Evolutionary conservation across 2,329 filamentous ascomycete genomes (phyloP), one percentile per base, ranked within the genome.

Genomic region (Paramyrothecium sp.): DNA sequence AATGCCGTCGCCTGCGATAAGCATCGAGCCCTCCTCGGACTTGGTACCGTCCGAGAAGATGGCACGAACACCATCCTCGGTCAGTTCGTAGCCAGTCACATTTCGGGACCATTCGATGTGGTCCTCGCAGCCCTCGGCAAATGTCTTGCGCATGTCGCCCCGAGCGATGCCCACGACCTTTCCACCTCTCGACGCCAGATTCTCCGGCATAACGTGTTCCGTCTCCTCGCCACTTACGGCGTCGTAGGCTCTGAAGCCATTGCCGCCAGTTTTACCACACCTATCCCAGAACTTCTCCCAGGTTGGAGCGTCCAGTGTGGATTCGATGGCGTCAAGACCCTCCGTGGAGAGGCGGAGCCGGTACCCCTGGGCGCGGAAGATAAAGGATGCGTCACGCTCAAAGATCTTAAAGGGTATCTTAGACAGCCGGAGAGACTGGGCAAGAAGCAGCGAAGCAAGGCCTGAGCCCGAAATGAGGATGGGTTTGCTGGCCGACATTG

Each of bases 1-100:
- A 46, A 88, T 81, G 12, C 87, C 86, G 51, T 89, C 87, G 3
- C 85, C 86, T 3, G 78, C 86, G 11, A 89, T 67, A 11, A 88
- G 72, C 76, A 89, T 74, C 0, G 78, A 76, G 1, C 86, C 86
- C 64, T 87, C 83, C 7, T 78, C 74, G 0, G 82, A 86, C 63
- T 78, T 83, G 13, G 76, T 78, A 0, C 86, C 86, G 62, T 89
- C 86, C 0, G 79, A 77, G 62, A 89, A 89, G 2, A 85, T 63
- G 2, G 81, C 81, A 2, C 71, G 72, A 1, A 89, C 86, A 3
- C 85, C 85, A 7, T 73, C 71, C 1, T 67, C 65, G 0, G 81
- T 84, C 51, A 82, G 64, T 61, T 88, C 83, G 60, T 89, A 89
- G 23, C 84, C 81, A 3, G 73, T 79, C 46, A 88, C 82, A 3